Conservation (phyloP, 768 basidiomycete species). For the Peribolospora baueri region DNA sequence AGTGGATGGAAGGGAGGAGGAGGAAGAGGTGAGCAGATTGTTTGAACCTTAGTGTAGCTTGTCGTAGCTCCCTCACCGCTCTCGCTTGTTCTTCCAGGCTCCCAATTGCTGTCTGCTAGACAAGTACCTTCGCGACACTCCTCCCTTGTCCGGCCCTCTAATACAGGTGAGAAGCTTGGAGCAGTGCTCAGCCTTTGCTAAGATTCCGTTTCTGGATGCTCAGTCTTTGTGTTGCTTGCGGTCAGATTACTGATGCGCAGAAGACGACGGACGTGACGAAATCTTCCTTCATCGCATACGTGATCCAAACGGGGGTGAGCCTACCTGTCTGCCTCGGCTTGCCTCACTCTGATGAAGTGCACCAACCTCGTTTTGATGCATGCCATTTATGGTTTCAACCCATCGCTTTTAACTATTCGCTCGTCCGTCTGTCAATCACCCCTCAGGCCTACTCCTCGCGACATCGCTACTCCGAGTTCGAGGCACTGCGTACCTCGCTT, state of each 20-base stretch:
- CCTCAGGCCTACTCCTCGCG: constrained; percentile 50
- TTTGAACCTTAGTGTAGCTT: no score
- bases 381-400: not conserved
- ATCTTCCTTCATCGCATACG: constrained; percentile 81
- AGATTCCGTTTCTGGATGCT: no score
- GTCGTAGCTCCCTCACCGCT: no score
- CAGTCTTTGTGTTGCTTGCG: no score
- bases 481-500: constrained; percentile 62
- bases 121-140: no score
- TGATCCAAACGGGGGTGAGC: constrained; percentile 62
- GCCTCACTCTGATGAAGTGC: not conserved
- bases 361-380: constrained; percentile 6
- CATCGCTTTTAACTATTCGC: not conserved
- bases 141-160: no score
- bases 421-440: not conserved
- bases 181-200: no score
- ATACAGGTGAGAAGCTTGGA: no score
- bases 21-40: no score
- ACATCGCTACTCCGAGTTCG: constrained; percentile 92
- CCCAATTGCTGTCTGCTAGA: no score
- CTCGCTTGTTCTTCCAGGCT: no score
- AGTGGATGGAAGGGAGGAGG: no score
- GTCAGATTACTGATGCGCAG: constrained; percentile 74
- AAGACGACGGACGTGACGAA: constrained; percentile 77
- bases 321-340: constrained; percentile 11